Evolutionary conservation across 1,284 basidiomycete species (phyloP), one percentile per base, ranked within the genome.

Genomic region (Laetiporus sulphureus): DNA sequence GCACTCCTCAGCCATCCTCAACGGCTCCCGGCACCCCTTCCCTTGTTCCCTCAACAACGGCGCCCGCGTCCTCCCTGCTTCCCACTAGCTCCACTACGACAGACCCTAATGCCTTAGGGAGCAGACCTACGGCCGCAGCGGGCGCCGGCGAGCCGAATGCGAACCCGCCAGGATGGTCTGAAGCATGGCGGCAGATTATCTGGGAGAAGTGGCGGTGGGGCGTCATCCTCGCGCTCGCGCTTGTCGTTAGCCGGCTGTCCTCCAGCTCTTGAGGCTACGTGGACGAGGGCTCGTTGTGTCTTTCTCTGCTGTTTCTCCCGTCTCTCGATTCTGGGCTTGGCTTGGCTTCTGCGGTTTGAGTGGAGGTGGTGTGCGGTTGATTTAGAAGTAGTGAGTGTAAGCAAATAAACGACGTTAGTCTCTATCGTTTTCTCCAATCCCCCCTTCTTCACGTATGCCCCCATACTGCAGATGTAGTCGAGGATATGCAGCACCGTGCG

Each of bases 151-250:
- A 40, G 20, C 37, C 42, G 15, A 36, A 38, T 41, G 42, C 51
- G 23, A 37, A 47, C 38, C 49, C 51, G 31, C 48, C 37, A 19
- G 73, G 70, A 5, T 75, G 74, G 68, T 64, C 69, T 11, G 62
- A 72, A 5, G 68, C 73, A 5, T 79, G 80, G 75, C 71, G 78
- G 36, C 72, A 75, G 47, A 60, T 86, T 32, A 59, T 89, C n/a
- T 83, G 77, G 75, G 81, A 87, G 57, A 86, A 85, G 57, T 89
- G 85, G 85, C 68, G 82, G 46, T 84, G 84, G 77, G 83, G 85
- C n/a, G 69, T 83, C 22, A 60, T 89, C 44, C 81, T 89, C 46
- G 80, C 77, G 3, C 60, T 89, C 39, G 86, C 85, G 1, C 77
- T 88, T 31, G 62, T 88, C 38, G 74, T 89, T 13, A 88, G 85